A percentile compares a stretch with the other conserved stretches of the same genome.
Conservation (phyloP, 2,329 filamentous ascomycete genomes). For the Penicillium sp. region DNA sequence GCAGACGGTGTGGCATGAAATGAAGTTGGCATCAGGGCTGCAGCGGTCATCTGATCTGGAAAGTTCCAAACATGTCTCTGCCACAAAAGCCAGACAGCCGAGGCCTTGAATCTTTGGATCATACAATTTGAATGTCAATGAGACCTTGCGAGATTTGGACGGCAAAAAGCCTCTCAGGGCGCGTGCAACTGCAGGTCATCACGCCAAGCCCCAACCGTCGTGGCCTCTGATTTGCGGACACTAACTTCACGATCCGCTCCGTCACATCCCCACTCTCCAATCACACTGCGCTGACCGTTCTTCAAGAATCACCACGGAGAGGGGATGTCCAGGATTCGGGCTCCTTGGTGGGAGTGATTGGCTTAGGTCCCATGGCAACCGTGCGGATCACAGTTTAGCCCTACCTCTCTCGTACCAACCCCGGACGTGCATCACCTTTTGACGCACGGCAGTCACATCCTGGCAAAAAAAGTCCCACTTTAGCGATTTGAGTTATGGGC, state of each 20-base stretch:
- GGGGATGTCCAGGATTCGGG: slow-evolving; percentile 9
- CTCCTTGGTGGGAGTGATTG: slow-evolving; percentile 11
- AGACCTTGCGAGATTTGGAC: slow-evolving; percentile 4
- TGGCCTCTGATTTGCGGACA: slow-evolving; percentile 19
- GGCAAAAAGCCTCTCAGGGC: slow-evolving; percentile 2
- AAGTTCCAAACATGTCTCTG: slow-evolving; percentile 17
- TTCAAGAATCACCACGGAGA: slow-evolving; percentile 19
- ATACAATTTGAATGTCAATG: slow-evolving; percentile 15
- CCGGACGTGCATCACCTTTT: slow-evolving; percentile 15
- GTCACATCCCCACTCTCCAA: slow-evolving; percentile 25
- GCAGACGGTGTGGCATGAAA: neutral
- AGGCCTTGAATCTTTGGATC: neutral
- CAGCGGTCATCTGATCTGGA: slow-evolving; percentile 15
- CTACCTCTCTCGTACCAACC: slow-evolving; percentile 11
- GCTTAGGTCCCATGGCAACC: slow-evolving; percentile 11
- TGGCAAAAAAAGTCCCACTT: neutral
- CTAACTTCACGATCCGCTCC: slow-evolving; percentile 20
- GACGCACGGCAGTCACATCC: slow-evolving; percentile 18
- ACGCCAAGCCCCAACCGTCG: slow-evolving; percentile 17
- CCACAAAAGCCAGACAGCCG: slow-evolving; percentile 7
- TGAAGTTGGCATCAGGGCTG: slow-evolving; percentile 12
- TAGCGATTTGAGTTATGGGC: neutral
- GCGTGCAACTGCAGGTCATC: slow-evolving; percentile 27
- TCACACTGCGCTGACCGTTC: slow-evolving; percentile 14
- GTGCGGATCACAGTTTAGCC: slow-evolving; percentile 20